These are phyloP conservation scores for Boletus reticuloceps DNA, from an alignment of 768 basidiomycete genomes.

Conservation along the genomic window DNA sequence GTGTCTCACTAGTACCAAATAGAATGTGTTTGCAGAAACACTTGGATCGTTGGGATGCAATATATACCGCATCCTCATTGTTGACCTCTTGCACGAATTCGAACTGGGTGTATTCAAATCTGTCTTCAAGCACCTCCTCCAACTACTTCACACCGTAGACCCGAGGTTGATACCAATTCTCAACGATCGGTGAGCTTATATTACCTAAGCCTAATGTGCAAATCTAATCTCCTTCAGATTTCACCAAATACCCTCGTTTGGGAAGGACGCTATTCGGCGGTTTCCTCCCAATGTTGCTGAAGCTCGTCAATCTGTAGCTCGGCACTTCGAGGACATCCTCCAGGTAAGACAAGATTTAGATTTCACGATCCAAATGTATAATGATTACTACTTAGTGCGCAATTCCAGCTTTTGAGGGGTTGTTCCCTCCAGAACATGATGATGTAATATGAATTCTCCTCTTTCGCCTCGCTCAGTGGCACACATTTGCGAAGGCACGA, in stretches of 20 bases:
- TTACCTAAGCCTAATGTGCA: no score
- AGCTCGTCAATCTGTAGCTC: conserved; percentile 36
- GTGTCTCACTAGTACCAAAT: no score
- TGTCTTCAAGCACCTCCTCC: conserved; percentile 36
- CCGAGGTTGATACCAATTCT: conserved; percentile 15
- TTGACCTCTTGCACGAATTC: conserved; percentile 41
- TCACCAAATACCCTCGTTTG: conserved; percentile 20
- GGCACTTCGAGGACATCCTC: conserved; percentile 43
- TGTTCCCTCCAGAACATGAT: conserved; percentile 28
- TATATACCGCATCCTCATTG: conserved; percentile 26
- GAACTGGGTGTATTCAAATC: conserved; percentile 40
- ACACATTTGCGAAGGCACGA: conserved; percentile 33
- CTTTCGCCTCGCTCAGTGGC: conserved; percentile 32
- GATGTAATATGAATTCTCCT: conserved; percentile 15
- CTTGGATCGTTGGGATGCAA: conserved; percentile 22
- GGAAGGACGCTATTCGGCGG: conserved; percentile 30
- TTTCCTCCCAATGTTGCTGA: conserved; percentile 36
- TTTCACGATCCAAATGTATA: not conserved
- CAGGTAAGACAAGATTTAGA: conserved; percentile 25
- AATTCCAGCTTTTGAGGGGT: conserved; percentile 32
- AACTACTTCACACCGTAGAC: conserved; percentile 24
- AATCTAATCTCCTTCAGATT: conserved; percentile 13
- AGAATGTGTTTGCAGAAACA: conserved; percentile 36
- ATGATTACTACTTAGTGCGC: conserved; percentile 23
- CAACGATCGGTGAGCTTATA: conserved; percentile 19